Evolutionary conservation across 179 eudicot genomes (phyloP).

Genomic region (Camellia oleifera): DNA sequence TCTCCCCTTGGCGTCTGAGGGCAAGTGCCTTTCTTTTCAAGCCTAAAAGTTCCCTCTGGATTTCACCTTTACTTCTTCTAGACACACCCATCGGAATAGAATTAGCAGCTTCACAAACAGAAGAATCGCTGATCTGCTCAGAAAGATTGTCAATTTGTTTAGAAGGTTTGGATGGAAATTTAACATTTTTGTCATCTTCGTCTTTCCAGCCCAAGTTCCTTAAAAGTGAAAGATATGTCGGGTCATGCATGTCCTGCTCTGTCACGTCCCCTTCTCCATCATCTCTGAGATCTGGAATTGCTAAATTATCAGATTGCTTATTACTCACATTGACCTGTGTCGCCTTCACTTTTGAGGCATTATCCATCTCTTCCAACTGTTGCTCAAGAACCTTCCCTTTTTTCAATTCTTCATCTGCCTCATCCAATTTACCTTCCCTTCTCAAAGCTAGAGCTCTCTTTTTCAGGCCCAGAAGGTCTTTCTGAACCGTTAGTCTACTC

Average conservation of each 20-base stretch:
- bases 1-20: conserved; percentile 81
- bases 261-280: conserved; percentile 63
- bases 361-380: conserved; percentile 82
- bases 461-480: conserved; percentile 81
- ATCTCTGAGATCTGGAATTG: conserved; percentile 30
- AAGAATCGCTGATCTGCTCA: conserved; percentile 16
- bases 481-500: conserved; percentile 65
- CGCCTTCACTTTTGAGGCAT: conserved; percentile 35
- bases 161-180: conserved; percentile 27
- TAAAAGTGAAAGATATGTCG: conserved; percentile 70
- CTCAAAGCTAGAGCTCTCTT: conserved; percentile 82
- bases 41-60: conserved; percentile 79
- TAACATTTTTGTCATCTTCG: conserved; percentile 33
- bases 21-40: conserved; percentile 84
- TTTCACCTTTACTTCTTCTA: conserved; percentile 67
- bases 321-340: conserved; percentile 19
- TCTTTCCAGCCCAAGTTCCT: conserved; percentile 91
- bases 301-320: conserved; percentile 29
- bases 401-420: conserved; percentile 83
- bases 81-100: conserved; percentile 21
- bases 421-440: conserved; percentile 81
- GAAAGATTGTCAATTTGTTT: conserved; percentile 18
- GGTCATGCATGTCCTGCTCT: conserved; percentile 88
- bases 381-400: conserved; percentile 84
- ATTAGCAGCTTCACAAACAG: conserved; percentile 14